Evolutionary conservation across 2,329 filamentous ascomycete genomes (phyloP).

Genomic region (Ramichloridium luteum): DNA sequence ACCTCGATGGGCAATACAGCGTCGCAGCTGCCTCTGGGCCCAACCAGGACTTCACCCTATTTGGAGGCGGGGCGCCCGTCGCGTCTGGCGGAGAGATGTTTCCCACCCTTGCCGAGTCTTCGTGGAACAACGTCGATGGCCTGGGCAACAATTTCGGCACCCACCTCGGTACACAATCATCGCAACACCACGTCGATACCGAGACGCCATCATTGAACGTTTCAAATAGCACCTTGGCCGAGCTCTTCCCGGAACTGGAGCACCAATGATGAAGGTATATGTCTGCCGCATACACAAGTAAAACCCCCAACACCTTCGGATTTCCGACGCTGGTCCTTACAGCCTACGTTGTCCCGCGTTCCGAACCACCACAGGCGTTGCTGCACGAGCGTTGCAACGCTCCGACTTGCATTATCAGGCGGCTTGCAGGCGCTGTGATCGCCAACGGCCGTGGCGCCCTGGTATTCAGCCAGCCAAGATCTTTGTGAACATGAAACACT

Average conservation of each 20-base stretch:
- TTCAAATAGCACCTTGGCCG: constrained; percentile 7
- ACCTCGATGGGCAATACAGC: constrained; percentile 40
- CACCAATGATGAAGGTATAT: too few relatives aligned
- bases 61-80: constrained; percentile 18
- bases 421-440: too few relatives aligned
- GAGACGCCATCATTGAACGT: background rate
- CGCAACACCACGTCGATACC: background rate
- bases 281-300: too few relatives aligned
- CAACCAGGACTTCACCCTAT: constrained; percentile 51
- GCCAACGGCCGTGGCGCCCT: too few relatives aligned
- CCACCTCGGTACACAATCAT: constrained; percentile 6
- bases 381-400: too few relatives aligned
- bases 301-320: too few relatives aligned
- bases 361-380: too few relatives aligned
- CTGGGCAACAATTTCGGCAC: constrained; percentile 13
- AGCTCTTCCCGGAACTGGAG: constrained; percentile 15
- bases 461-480: too few relatives aligned
- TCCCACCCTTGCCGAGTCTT: constrained; percentile 15
- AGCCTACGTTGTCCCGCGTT: too few relatives aligned
- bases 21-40: constrained; percentile 9
- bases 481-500: too few relatives aligned
- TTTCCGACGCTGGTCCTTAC: too few relatives aligned
- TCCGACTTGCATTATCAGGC: too few relatives aligned
- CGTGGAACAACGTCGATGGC: constrained; percentile 26
- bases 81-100: constrained; percentile 20